phyloP scores from a whole-genome alignment of 768 basidiomycete genomes.

The Termitomyces sp. region DNA sequence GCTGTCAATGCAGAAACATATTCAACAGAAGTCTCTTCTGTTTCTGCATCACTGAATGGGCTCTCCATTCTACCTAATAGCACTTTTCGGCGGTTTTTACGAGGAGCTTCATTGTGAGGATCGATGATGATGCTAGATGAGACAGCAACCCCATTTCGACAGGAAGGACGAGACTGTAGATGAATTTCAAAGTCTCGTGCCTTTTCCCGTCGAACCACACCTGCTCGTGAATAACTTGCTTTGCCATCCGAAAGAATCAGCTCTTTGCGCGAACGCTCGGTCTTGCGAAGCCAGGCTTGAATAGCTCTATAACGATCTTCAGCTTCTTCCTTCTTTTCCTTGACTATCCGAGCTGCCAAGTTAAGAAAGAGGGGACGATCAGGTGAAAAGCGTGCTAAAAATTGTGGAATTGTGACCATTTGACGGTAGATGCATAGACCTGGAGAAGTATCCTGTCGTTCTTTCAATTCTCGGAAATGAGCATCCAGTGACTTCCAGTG shows the following conservation, averaged over 20 bases:
- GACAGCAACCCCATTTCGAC: background rate
- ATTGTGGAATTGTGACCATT: constrained; percentile 2
- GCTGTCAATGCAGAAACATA: background rate
- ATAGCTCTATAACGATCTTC: constrained; percentile 1
- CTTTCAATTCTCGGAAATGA: constrained; percentile 20
- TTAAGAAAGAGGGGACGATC: constrained; percentile 9
- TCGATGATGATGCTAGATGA: background rate
- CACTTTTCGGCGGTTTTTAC: background rate
- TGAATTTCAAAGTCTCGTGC: background rate
- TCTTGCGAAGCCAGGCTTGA: constrained; percentile 5
- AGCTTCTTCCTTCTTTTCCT: background rate
- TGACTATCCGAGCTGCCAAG: background rate
- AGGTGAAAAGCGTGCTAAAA: constrained; percentile 10
- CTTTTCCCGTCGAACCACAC: background rate
- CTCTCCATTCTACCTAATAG: background rate
- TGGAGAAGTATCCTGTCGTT: background rate
- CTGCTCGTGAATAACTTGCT: background rate
- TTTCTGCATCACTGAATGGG: background rate
- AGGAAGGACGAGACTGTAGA: background rate
- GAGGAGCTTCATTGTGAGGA: background rate
- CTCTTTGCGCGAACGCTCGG: constrained; percentile 1
- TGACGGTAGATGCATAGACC: constrained; percentile 2
- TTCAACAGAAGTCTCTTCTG: background rate
- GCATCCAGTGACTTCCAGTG: constrained; percentile 23
- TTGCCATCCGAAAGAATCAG: background rate